Evolutionary conservation across 306 rosid genomes (phyloP).

Genomic region (Styphnolobium japonicum): DNA sequence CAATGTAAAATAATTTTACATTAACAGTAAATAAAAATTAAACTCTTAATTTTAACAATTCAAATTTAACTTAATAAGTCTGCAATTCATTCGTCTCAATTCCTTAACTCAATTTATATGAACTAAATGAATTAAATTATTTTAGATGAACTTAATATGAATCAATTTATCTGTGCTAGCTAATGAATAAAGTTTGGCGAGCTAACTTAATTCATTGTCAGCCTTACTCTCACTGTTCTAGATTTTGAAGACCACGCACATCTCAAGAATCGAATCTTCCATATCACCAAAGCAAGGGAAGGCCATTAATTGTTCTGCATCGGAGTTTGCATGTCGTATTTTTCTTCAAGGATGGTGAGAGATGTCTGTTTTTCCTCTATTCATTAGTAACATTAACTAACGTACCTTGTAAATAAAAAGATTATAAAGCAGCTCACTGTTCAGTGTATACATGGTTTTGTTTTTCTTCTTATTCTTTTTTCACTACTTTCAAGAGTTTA

Average conservation of each 20-base stretch:
- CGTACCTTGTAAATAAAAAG: conserved; percentile 14
- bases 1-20: too few species aligned
- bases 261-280: conserved; percentile 69
- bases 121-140: background rate
- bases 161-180: background rate
- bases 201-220: background rate
- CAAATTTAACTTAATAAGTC: background rate
- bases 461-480: conserved; percentile 29
- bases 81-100: background rate
- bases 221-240: conserved; percentile 31
- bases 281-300: conserved; percentile 34
- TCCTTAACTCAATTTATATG: background rate
- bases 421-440: conserved; percentile 20
- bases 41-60: too few species aligned
- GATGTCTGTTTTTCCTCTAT: conserved; percentile 62
- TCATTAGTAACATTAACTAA: conserved; percentile 14
- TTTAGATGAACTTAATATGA: background rate
- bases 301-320: conserved; percentile 48
- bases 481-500: conserved; percentile 40
- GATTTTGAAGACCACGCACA: conserved; percentile 40
- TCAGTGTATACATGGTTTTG: conserved; percentile 24
- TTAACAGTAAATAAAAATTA: too few species aligned
- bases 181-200: background rate
- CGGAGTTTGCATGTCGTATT: conserved; percentile 51
- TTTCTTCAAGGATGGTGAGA: conserved; percentile 42